Evolutionary conservation across 257 asterid genomes (phyloP).

Genomic region (Penstemon davidsonii): DNA sequence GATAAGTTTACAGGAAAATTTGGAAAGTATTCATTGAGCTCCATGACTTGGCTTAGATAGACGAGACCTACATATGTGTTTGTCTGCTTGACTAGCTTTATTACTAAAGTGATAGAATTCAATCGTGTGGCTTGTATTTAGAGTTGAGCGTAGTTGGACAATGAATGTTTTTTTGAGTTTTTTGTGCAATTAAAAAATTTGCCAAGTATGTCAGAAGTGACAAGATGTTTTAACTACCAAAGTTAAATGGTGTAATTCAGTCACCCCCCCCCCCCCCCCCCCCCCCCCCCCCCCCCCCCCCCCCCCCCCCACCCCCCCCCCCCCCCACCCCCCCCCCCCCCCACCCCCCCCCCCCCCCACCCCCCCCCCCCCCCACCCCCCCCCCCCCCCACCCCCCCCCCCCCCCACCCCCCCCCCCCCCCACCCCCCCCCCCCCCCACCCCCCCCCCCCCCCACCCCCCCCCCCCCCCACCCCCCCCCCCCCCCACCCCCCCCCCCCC

Average conservation of each 20-base stretch:
- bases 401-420: too few relatives aligned
- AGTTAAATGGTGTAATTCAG: constrained; percentile 7
- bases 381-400: too few relatives aligned
- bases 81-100: constrained; percentile 2
- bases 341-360: too few relatives aligned
- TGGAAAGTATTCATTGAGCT: background rate
- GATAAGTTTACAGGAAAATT: background rate
- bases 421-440: too few relatives aligned
- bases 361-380: too few relatives aligned
- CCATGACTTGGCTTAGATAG: constrained; percentile 2
- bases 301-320: too few relatives aligned
- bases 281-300: too few relatives aligned
- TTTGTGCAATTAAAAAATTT: background rate
- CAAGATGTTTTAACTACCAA: constrained; percentile 12
- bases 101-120: background rate
- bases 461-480: too few relatives aligned
- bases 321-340: too few relatives aligned
- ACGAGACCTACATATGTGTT: constrained; percentile 13
- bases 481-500: too few relatives aligned
- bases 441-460: too few relatives aligned
- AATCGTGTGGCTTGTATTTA: background rate
- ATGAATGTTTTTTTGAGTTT: background rate
- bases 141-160: constrained; percentile 3
- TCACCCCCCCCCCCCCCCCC: too few relatives aligned
- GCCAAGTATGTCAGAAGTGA: constrained; percentile 19